Evolutionary conservation across 305 asterid species (phyloP).

Genomic region (Solanum hybrid): DNA sequence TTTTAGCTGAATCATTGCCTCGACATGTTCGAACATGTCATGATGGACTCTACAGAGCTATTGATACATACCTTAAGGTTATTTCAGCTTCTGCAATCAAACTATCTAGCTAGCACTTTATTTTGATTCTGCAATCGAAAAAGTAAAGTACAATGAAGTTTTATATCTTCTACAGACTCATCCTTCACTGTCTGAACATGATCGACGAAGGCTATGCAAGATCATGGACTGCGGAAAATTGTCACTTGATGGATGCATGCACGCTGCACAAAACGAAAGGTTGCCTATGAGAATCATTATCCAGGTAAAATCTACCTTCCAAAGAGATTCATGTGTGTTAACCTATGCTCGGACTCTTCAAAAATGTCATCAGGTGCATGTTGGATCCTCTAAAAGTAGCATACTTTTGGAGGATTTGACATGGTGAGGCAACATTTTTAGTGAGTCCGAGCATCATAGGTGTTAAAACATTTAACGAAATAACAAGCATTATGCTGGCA

Average conservation of each 20-base stretch:
- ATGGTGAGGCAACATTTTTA: not conserved
- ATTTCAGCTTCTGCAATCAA: not conserved
- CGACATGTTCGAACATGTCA: constrained; percentile 54
- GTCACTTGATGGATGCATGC: constrained; percentile 65
- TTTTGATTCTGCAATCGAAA: not conserved
- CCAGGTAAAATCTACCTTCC: constrained; percentile 40
- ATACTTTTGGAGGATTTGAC: not conserved
- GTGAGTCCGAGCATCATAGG: not conserved
- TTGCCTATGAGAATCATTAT: constrained; percentile 67
- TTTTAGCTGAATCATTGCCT: constrained; percentile 69
- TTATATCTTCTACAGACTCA: constrained; percentile 38
- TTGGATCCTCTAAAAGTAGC: not conserved
- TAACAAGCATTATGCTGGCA: not conserved
- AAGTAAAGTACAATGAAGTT: not conserved
- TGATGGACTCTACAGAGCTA: constrained; percentile 86
- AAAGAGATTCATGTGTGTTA: not conserved
- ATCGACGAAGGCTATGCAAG: constrained; percentile 64
- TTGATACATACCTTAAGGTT: constrained; percentile 81
- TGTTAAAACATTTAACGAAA: not conserved
- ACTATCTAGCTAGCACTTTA: not conserved
- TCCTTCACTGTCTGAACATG: constrained; percentile 61
- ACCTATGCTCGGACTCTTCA: not conserved
- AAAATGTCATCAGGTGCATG: not conserved
- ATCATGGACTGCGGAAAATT: constrained; percentile 58
- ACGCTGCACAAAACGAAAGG: constrained; percentile 86